phyloP scores from a whole-genome alignment of 768 basidiomycete species.

The Pulveroboletus ravenelii region DNA sequence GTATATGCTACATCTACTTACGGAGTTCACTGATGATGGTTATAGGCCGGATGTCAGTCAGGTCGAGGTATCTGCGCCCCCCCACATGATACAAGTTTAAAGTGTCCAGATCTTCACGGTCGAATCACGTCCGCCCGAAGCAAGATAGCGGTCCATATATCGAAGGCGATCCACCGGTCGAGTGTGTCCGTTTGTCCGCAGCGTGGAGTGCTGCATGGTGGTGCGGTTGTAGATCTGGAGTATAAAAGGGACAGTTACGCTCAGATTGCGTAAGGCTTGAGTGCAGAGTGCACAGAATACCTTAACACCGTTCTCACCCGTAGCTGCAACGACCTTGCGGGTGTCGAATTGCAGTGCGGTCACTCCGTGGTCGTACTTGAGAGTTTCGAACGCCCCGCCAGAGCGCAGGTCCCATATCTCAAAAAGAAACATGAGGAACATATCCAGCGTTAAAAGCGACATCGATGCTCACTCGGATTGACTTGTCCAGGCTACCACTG shows the following conservation, averaged over 20 bases:
- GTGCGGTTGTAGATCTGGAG: constrained; percentile 90
- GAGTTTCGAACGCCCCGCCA: constrained; percentile 81
- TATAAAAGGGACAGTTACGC: background rate
- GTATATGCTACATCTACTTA: constrained; percentile 30
- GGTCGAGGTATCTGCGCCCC: constrained; percentile 11
- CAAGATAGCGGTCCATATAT: constrained; percentile 94
- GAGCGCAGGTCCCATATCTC: constrained; percentile 97
- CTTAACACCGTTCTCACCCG: constrained; percentile 92
- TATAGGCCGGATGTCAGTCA: constrained; percentile 12
- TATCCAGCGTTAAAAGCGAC: background rate
- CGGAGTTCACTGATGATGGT: constrained; percentile 17
- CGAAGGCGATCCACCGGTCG: constrained; percentile 82
- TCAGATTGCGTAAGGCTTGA: background rate
- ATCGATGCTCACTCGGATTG: constrained; percentile 62
- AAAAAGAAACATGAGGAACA: constrained; percentile 1
- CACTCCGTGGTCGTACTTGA: constrained; percentile 87
- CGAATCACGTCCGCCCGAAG: constrained; percentile 85
- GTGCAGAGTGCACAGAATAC: constrained; percentile 35
- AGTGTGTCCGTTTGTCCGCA: constrained; percentile 90
- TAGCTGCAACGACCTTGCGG: constrained; percentile 86
- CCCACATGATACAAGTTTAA: constrained; percentile 34
- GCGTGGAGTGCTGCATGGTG: constrained; percentile 78
- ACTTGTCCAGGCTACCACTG: constrained; percentile 91
- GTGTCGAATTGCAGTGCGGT: constrained; percentile 93
- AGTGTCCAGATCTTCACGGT: constrained; percentile 91